These are phyloP conservation scores for Epichloe sibirici DNA, from an alignment of 2,329 filamentous ascomycete genomes.

Conservation along the genomic window DNA sequence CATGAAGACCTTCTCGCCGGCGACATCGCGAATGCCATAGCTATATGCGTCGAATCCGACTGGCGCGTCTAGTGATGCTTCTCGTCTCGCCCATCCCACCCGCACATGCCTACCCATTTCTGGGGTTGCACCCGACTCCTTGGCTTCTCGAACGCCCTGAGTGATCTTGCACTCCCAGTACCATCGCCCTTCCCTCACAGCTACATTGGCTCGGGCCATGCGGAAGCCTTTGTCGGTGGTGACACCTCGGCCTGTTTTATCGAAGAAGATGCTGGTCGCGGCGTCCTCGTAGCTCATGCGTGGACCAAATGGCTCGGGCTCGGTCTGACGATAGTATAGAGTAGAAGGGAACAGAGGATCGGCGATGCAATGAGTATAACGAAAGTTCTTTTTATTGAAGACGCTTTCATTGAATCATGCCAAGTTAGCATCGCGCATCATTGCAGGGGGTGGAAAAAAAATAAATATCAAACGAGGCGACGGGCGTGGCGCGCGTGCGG, in stretches of 20 bases:
- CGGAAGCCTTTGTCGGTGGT: conserved; percentile 90
- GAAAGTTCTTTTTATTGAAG: conserved; percentile 61
- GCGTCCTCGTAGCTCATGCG: conserved; percentile 90
- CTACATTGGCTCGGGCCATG: conserved; percentile 82
- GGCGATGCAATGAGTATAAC: conserved; percentile 83
- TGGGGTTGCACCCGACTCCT: conserved; percentile 29
- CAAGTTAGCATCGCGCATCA: conserved; percentile 3
- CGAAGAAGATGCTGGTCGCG: conserved; percentile 73
- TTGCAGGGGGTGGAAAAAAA: not conserved
- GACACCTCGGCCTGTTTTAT: conserved; percentile 60
- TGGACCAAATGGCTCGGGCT: conserved; percentile 69
- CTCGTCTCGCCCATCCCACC: conserved; percentile 73
- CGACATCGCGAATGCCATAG: conserved; percentile 81
- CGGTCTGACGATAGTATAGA: conserved; percentile 80
- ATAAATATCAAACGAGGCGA: not conserved
- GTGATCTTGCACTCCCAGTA: conserved; percentile 93
- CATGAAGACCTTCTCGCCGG: conserved; percentile 85
- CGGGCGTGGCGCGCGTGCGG: not conserved
- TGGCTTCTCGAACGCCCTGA: conserved; percentile 46
- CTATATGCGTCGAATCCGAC: conserved; percentile 87
- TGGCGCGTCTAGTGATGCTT: conserved; percentile 70
- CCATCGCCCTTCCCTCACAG: conserved; percentile 75
- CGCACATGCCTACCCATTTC: conserved; percentile 55
- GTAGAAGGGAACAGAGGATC: conserved; percentile 78
- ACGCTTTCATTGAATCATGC: conserved; percentile 30